These are phyloP conservation scores for Skeletonema potamos DNA, from an alignment of 108 stramenopile genomes.

Conservation along the genomic window DNA sequence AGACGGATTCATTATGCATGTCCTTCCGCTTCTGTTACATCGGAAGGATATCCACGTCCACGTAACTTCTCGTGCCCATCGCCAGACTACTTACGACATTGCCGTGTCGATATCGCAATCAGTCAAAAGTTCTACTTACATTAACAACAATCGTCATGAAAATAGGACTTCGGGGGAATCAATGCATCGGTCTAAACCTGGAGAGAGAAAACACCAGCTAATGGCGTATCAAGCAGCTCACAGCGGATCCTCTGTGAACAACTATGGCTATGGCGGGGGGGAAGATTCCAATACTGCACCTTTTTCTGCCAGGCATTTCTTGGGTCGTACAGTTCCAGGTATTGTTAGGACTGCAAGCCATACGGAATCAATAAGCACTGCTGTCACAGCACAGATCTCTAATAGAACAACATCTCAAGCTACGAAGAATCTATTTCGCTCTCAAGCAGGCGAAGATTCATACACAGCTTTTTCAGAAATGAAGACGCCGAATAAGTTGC, in stretches of 20 bases:
- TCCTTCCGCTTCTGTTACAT: slow-evolving; percentile 70
- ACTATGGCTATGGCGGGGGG: not conserved
- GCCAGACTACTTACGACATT: slow-evolving; percentile 76
- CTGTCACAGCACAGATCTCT: slow-evolving; percentile 39
- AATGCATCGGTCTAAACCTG: not conserved
- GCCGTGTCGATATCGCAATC: slow-evolving; percentile 61
- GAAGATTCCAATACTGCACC: not conserved
- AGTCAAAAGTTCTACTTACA: not conserved
- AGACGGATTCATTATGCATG: slow-evolving; percentile 86
- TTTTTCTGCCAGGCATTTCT: slow-evolving; percentile 4
- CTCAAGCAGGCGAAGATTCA: not conserved
- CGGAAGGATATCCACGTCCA: slow-evolving; percentile 78
- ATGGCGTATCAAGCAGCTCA: slow-evolving; percentile 53
- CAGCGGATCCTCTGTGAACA: slow-evolving; percentile 22
- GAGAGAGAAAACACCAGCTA: slow-evolving; percentile 41
- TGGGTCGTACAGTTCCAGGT: slow-evolving; percentile 3
- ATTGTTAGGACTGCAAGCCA: slow-evolving; percentile 26
- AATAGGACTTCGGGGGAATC: not conserved
- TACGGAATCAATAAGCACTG: slow-evolving; percentile 42
- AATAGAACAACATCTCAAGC: slow-evolving; percentile 31
- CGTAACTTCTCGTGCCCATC: slow-evolving; percentile 72
- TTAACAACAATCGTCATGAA: slow-evolving; percentile 1
- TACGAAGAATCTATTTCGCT: slow-evolving; percentile 8
- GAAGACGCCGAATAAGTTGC: not conserved
- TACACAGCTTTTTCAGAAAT: not conserved